These are phyloP conservation scores for Sordariomycetes sp. DNA, from an alignment of 2,329 filamentous ascomycete genomes.

Conservation along the genomic window DNA sequence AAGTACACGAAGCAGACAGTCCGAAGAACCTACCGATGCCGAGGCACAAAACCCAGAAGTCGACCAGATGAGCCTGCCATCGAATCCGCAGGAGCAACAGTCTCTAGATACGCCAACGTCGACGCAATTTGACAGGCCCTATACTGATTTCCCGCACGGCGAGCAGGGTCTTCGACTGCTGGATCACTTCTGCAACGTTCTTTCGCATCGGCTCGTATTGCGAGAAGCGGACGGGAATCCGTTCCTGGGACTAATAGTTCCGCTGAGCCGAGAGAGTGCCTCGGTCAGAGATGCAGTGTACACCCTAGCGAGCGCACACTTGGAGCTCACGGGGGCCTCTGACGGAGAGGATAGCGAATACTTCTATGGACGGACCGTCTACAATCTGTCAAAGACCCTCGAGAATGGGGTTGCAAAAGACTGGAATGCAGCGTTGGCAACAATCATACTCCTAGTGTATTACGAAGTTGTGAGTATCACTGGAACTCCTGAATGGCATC, in stretches of 20 bases:
- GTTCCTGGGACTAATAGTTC: slow-evolving; percentile 52
- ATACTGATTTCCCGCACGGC: slow-evolving; percentile 46
- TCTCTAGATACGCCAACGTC: slow-evolving; percentile 16
- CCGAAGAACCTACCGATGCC: slow-evolving; percentile 8
- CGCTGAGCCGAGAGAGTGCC: slow-evolving; percentile 42
- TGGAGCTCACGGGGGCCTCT: slow-evolving; percentile 55
- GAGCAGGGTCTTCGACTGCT: slow-evolving; percentile 46
- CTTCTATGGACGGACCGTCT: slow-evolving; percentile 51
- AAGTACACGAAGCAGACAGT: slow-evolving; percentile 18
- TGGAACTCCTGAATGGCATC: neutral
- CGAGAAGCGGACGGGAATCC: slow-evolving; percentile 54
- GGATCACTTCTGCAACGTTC: slow-evolving; percentile 54
- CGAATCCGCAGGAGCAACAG: slow-evolving; percentile 4
- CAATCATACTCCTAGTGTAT: slow-evolving; percentile 53
- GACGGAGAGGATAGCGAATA: slow-evolving; percentile 45
- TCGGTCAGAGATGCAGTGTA: slow-evolving; percentile 75
- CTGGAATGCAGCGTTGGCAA: slow-evolving; percentile 48
- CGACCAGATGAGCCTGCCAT: no score
- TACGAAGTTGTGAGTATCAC: slow-evolving; percentile 51
- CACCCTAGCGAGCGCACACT: slow-evolving; percentile 73
- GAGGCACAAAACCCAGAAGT: no score
- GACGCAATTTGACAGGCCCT: slow-evolving; percentile 44
- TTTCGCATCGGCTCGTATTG: slow-evolving; percentile 57
- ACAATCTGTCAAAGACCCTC: slow-evolving; percentile 47
- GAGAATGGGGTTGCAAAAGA: slow-evolving; percentile 36